Base-by-base conservation (phyloP, 768 basidiomycete genomes). In the Boletales sp. region DNA sequence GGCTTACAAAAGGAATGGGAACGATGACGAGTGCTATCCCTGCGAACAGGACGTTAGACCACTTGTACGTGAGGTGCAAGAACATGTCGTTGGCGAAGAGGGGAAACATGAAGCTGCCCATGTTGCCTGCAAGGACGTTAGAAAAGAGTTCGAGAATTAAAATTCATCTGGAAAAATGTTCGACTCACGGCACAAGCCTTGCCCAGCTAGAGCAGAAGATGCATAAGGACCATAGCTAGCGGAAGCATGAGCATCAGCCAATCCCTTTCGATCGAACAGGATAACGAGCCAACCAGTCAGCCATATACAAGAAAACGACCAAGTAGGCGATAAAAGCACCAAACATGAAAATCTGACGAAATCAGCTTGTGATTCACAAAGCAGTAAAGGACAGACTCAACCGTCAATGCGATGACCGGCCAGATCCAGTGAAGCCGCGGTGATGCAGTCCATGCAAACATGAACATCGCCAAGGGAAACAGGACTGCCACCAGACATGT, bases 401-500 rank as follows among this genome's bases (percentile, higher is more conserved):
- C 52, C 29, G 56, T 58, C 44, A 58, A 40, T 43, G 56, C 52
- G 21, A 63, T 54, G n/a, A 53, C 37, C 6, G 61, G 58, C 54
- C 54, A 81, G 37, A 84, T 79, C 86, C 86, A 89, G 47, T 74
- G 79, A 2, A 86, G 70, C 8, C 54, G 53, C 1, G 72, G 54
- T 48, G 74, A 78, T 14, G 81, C 77, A 18, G 82, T 80, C 80
- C 84, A 87, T 0, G 82, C 85, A 60, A 82, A 90, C 35, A 88
- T 80, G 65, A 87, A 80, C 75, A 85, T 81, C 14, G 75, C 75
- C 3, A 71, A 50, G 0, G 83, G 83, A 48, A 83, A 70, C 8
- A 82, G 56, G 40, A 82, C 48, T 0, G 74, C 80, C 0, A 77
- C 81, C 31, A 74, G 56, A 57, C 82, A 83, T 11, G 82, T 75